Percentiles rank a stretch among this genome's conserved stretches.
These are phyloP conservation scores for Didymellaceae sp. DNA, from an alignment of 2,329 filamentous ascomycete genomes.

Conservation along the genomic window DNA sequence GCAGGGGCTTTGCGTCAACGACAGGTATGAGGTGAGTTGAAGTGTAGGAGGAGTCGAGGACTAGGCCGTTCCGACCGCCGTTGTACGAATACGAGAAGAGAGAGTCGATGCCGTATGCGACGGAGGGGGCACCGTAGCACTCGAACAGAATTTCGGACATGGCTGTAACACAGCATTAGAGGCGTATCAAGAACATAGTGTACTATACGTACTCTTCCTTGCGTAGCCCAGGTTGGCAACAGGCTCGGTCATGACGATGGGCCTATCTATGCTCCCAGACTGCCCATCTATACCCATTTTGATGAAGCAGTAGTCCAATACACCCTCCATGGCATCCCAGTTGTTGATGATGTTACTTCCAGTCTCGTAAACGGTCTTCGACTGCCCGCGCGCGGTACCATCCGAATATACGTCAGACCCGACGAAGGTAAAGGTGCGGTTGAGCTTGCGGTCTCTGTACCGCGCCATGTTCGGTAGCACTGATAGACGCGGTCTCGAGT, in stretches of 20 bases:
- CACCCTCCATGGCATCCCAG: constrained; percentile 96
- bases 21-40: constrained; percentile 96
- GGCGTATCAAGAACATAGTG: background rate
- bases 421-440: constrained; percentile 89
- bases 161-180: constrained; percentile 59
- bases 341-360: constrained; percentile 92
- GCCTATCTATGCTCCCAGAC: constrained; percentile 78
- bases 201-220: constrained; percentile 72
- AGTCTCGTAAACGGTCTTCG: constrained; percentile 88
- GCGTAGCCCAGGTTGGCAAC: constrained; percentile 91
- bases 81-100: constrained; percentile 97
- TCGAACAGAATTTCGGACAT: constrained; percentile 99
- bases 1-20: constrained; percentile 80
- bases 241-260: constrained; percentile 94
- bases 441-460: constrained; percentile 92
- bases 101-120: constrained; percentile 94
- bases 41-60: constrained; percentile 90
- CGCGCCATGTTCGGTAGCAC: constrained; percentile 92
- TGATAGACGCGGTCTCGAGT: constrained; percentile 77
- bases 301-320: constrained; percentile 92
- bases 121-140: constrained; percentile 87
- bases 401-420: constrained; percentile 94
- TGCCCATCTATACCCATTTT: constrained; percentile 85
- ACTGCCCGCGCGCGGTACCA: constrained; percentile 87
- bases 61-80: constrained; percentile 81